These are phyloP conservation scores for Pseudonitzschia multiseries DNA, from an alignment of 108 stramenopile genomes.

Conservation along the genomic window DNA sequence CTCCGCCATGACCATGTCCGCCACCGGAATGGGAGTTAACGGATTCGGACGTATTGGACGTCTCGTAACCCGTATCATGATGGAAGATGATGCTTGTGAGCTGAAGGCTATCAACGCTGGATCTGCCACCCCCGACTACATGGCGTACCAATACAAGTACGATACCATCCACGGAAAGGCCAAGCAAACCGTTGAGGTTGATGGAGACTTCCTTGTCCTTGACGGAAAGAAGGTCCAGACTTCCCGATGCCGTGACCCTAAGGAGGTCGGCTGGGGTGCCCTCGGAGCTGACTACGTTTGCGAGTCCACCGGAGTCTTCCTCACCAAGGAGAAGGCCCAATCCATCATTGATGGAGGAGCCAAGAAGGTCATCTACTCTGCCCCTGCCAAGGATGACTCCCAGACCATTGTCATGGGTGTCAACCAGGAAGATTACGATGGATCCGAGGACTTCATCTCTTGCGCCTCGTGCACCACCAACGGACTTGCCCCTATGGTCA, in stretches of 20 bases:
- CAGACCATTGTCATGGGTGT: conserved; percentile 99
- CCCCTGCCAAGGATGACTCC: conserved; percentile 99
- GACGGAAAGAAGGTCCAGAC: conserved; percentile 94
- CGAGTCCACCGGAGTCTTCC: conserved; percentile 99
- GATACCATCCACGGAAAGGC: conserved; percentile 99
- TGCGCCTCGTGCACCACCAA: conserved; percentile 99
- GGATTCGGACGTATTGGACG: conserved; percentile 99
- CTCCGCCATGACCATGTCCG: conserved; percentile 79
- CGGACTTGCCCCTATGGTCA: conserved; percentile 98
- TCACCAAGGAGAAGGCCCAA: conserved; percentile 94
- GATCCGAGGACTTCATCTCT: conserved; percentile 96
- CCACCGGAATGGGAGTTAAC: conserved; percentile 92
- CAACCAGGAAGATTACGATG: conserved; percentile 92
- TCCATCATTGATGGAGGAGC: conserved; percentile 97
- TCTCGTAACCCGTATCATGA: conserved; percentile 97
- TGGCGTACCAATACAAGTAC: conserved; percentile 99
- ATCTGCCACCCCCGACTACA: conserved; percentile 97
- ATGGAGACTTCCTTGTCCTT: conserved; percentile 96
- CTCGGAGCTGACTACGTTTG: conserved; percentile 97
- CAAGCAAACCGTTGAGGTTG: conserved; percentile 95
- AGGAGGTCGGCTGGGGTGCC: conserved; percentile 94
- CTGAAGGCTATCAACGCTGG: conserved; percentile 97
- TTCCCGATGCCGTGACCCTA: conserved; percentile 94
- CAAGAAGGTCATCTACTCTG: conserved; percentile 99
- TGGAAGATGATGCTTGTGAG: conserved; percentile 89